phyloP scores from a whole-genome alignment of 495 filamentous ascomycete genomes.

The Hamigera avellanea region DNA sequence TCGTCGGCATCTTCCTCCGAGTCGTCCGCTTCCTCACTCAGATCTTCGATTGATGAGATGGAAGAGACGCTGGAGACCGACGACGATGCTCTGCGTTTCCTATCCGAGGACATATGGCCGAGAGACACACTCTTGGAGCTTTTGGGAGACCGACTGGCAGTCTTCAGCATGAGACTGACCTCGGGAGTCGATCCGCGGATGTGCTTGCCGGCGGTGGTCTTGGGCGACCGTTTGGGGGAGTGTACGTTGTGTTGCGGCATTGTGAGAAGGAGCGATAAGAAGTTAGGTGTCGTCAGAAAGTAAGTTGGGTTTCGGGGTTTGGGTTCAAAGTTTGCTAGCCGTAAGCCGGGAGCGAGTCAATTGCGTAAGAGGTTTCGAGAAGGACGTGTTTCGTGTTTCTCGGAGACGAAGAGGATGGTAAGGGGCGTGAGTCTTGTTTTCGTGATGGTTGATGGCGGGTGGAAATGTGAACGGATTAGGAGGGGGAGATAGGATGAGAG shows the following conservation, averaged over 20 bases:
- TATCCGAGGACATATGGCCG: slow-evolving; percentile 11
- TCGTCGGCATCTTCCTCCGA: slow-evolving; percentile 39
- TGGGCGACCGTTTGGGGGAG: slow-evolving; percentile 23
- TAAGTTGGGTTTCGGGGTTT: not conserved
- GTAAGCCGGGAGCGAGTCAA: slow-evolving; percentile 6
- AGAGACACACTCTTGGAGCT: slow-evolving; percentile 16
- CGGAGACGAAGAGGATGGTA: not conserved
- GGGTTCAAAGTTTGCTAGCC: slow-evolving; percentile 14
- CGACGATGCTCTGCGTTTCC: slow-evolving; percentile 31
- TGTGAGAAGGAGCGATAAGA: not conserved
- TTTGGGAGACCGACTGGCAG: slow-evolving; percentile 12
- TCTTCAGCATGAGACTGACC: slow-evolving; percentile 8
- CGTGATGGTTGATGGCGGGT: not conserved
- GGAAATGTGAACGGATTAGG: slow-evolving; percentile 7
- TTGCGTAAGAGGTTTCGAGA: slow-evolving; percentile 11
- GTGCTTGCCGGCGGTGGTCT: slow-evolving; percentile 15
- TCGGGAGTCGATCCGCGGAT: not conserved
- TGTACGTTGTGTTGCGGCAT: slow-evolving; percentile 20
- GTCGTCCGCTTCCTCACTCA: slow-evolving; percentile 29
- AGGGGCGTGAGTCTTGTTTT: not conserved
- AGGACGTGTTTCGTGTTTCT: not conserved
- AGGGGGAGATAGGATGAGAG: slow-evolving; percentile 9
- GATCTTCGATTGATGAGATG: slow-evolving; percentile 26
- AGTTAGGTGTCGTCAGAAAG: not conserved
- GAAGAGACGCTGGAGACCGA: slow-evolving; percentile 35